Percentiles rank a stretch among this genome's conserved stretches.
phyloP scores from a whole-genome alignment of 257 asterid genomes.

The Asclepias syriaca region DNA sequence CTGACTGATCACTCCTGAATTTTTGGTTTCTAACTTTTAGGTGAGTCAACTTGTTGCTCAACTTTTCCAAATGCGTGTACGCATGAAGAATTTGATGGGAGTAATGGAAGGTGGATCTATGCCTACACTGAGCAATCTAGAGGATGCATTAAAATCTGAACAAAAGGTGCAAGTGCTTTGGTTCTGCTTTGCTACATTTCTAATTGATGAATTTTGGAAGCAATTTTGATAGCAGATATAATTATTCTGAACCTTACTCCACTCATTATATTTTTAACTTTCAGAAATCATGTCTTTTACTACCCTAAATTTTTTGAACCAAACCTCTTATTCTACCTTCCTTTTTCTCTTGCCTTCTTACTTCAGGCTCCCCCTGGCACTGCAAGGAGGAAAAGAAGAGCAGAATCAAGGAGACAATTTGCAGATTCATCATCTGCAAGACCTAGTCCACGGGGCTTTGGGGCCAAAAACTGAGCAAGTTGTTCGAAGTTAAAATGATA shows the following conservation, averaged over 20 bases:
- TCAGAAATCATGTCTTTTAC: background rate
- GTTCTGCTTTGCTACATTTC: background rate
- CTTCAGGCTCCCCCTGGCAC: slow-evolving; percentile 92
- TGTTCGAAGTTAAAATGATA: background rate
- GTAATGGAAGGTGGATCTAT: slow-evolving; percentile 92
- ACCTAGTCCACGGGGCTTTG: slow-evolving; percentile 84
- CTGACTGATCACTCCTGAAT: background rate
- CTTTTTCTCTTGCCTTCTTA: background rate
- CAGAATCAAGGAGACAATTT: slow-evolving; percentile 68
- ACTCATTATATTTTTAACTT: background rate
- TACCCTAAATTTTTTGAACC: background rate
- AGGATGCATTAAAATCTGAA: slow-evolving; percentile 81
- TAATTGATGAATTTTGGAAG: background rate
- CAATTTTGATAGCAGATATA: background rate
- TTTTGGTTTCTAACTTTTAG: slow-evolving; percentile 27
- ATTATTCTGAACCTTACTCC: background rate
- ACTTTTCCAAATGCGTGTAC: slow-evolving; percentile 93
- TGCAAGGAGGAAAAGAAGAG: slow-evolving; percentile 74
- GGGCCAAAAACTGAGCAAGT: slow-evolving; percentile 40
- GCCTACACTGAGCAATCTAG: slow-evolving; percentile 75
- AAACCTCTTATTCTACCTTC: background rate
- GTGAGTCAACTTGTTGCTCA: slow-evolving; percentile 94
- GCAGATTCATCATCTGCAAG: slow-evolving; percentile 53
- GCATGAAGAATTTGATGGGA: slow-evolving; percentile 97
- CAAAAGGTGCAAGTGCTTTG: slow-evolving; percentile 46